A percentile compares a stretch with the other conserved stretches of the same genome.
Conservation (phyloP, 352 stramenopile species). For the Globisporangium cederbergense region DNA sequence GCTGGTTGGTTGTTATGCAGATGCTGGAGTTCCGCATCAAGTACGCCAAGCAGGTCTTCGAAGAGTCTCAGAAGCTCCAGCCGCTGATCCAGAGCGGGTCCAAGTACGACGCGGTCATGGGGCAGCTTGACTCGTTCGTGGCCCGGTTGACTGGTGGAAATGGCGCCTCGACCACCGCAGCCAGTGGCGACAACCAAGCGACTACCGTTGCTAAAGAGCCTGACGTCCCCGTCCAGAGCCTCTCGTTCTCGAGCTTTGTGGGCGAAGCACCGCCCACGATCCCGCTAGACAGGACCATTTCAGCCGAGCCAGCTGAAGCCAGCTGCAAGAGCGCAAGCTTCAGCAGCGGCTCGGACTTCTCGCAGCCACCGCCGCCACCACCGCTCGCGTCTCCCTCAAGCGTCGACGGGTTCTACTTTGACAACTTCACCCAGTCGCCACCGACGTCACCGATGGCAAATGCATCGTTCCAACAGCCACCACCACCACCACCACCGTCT, state of each 20-base stretch:
- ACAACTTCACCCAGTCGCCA: background rate
- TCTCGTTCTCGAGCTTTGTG: conserved; percentile 69
- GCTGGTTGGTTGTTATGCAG: conserved; percentile 10
- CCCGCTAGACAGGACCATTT: background rate
- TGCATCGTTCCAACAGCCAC: background rate
- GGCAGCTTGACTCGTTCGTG: conserved; percentile 40
- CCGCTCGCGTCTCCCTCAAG: conserved; percentile 11
- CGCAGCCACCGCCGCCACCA: conserved; percentile 3
- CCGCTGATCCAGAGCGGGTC: conserved; percentile 38
- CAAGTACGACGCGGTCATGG: conserved; percentile 39
- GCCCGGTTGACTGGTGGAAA: conserved; percentile 10
- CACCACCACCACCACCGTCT: conserved; percentile 1
- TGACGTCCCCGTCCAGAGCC: conserved; percentile 32
- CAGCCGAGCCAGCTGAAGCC: background rate
- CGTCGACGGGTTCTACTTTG: conserved; percentile 12
- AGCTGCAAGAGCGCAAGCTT: background rate
- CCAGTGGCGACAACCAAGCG: background rate
- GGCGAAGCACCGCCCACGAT: conserved; percentile 28
- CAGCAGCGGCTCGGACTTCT: background rate
- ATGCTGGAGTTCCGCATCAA: conserved; percentile 59
- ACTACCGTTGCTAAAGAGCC: background rate
- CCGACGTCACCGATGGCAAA: background rate
- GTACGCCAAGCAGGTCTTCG: conserved; percentile 52
- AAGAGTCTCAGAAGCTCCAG: conserved; percentile 53
- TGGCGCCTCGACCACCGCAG: background rate